Evolutionary conservation across 2,329 filamentous ascomycete species (phyloP).

Genomic region (Lachnellula suecica): DNA sequence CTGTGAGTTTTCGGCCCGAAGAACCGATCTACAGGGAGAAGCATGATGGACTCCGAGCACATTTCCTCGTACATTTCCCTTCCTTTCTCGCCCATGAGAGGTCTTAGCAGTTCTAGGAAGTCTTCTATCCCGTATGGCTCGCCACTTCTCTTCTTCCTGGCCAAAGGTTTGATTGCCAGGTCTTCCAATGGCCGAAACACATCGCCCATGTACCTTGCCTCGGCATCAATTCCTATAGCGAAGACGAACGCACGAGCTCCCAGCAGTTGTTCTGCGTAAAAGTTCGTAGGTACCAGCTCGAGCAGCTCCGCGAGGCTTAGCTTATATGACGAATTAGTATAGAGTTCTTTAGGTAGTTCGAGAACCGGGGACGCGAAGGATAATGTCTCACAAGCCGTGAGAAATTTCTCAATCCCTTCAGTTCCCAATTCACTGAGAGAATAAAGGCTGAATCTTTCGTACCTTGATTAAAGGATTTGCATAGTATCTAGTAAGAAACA

Average conservation of each 20-base stretch:
- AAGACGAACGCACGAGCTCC: constrained; percentile 16
- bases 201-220: constrained; percentile 13
- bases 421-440: too few relatives aligned
- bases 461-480: constrained; percentile 26
- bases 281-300: constrained; percentile 4
- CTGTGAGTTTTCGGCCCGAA: constrained; percentile 19
- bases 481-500: constrained; percentile 24
- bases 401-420: too few relatives aligned
- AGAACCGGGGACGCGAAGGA: too few relatives aligned
- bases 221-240: constrained; percentile 12
- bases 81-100: constrained; percentile 17
- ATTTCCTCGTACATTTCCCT: not conserved
- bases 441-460: too few relatives aligned
- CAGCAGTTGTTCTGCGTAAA: constrained; percentile 15
- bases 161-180: constrained; percentile 16
- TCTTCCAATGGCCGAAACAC: constrained; percentile 19
- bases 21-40: too few relatives aligned
- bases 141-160: constrained; percentile 6
- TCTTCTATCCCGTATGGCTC: constrained; percentile 15
- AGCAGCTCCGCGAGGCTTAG: constrained; percentile 8
- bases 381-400: too few relatives aligned
- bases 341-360: too few relatives aligned
- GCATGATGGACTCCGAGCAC: too few relatives aligned
- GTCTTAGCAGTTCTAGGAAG: constrained; percentile 13
- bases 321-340: too few relatives aligned